Base-by-base conservation (phyloP, 805 yeast genomes). In the Candida khao-thaluensis region DNA sequence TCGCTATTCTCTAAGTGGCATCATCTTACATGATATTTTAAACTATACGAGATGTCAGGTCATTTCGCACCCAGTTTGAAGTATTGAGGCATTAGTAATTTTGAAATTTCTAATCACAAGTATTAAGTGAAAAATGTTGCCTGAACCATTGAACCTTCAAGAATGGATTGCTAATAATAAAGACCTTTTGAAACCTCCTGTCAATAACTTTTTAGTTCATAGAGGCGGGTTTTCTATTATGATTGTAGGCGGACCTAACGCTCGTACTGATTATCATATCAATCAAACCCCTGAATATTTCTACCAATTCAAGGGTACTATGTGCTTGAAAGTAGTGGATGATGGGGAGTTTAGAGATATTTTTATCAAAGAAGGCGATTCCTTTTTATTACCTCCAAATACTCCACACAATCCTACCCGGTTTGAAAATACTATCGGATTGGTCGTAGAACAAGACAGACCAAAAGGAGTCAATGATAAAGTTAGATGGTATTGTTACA, bases 191-290 rank as follows among this genome's bases (percentile, higher is more conserved):
- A 81, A 85, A 58, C 97, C 97, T 1, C 97, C 97, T 1, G 96
- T 90, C 23, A 88, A 88, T 60, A 90, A 90, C 57, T 90, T 65
- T 64, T 88, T 96, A 54, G 76, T 90, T 20, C 95, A 90, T 60
- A 71, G 89, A 34, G 96, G 95, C 4, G 96, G 96, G 0, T 85
- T 85, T 58, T 89, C 96, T 0, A 88, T 89, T 25, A 90, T 90
- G 96, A 81, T 89, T 37, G 95, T 90, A 1, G 97, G 97, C 11
- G 97, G 97, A 0, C 97, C 97, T 3, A 90, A 90, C 58, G 95
- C 82, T 53, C 72, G 97, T 42, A 89, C 95, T 0, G 97, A 90
- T 57, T 90, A 87, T 57, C 97, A 90, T 55, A 77, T 90, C 35
- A 90, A 90, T 56, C 95, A 87, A 52, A 90, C 97, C 0, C 96